phyloP scores from a whole-genome alignment of 2,329 filamentous ascomycete genomes.

The Aspergillus awamori region DNA sequence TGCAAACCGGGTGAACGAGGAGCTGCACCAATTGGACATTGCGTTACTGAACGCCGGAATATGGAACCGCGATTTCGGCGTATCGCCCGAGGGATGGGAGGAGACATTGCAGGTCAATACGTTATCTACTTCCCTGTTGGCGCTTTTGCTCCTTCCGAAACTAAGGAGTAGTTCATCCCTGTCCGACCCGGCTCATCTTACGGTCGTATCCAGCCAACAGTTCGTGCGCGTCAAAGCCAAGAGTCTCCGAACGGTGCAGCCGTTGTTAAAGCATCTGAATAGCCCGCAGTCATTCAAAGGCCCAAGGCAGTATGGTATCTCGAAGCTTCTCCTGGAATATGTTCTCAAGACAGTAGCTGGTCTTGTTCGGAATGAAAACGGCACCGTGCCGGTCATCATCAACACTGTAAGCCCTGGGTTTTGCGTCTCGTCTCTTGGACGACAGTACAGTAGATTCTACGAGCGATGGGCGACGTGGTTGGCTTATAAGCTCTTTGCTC shows the following conservation, averaged over 20 bases:
- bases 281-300: slow-evolving; percentile 32
- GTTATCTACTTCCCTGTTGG: slow-evolving; percentile 59
- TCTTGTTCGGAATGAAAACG: slow-evolving; percentile 34
- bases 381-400: slow-evolving; percentile 45
- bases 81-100: slow-evolving; percentile 52
- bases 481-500: slow-evolving; percentile 43
- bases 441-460: slow-evolving; percentile 43
- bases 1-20: slow-evolving; percentile 38
- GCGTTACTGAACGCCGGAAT: slow-evolving; percentile 52
- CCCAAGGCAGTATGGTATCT: slow-evolving; percentile 43
- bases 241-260: slow-evolving; percentile 33
- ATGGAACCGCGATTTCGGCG: slow-evolving; percentile 40
- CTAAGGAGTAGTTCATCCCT: slow-evolving; percentile 40
- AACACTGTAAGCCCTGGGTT: slow-evolving; percentile 51
- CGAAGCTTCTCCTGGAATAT: slow-evolving; percentile 49
- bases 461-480: slow-evolving; percentile 39
- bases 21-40: slow-evolving; percentile 47
- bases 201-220: slow-evolving; percentile 50
- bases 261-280: slow-evolving; percentile 41
- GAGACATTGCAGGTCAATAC: slow-evolving; percentile 61
- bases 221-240: slow-evolving; percentile 37
- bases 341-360: slow-evolving; percentile 43
- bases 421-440: slow-evolving; percentile 46
- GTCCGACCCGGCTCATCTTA: slow-evolving; percentile 43
- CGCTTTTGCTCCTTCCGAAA: slow-evolving; percentile 55